A percentile compares a stretch with the other conserved stretches of the same genome.
phyloP scores from a whole-genome alignment of 1,284 basidiomycete genomes.

The Ustilago bromivora region DNA sequence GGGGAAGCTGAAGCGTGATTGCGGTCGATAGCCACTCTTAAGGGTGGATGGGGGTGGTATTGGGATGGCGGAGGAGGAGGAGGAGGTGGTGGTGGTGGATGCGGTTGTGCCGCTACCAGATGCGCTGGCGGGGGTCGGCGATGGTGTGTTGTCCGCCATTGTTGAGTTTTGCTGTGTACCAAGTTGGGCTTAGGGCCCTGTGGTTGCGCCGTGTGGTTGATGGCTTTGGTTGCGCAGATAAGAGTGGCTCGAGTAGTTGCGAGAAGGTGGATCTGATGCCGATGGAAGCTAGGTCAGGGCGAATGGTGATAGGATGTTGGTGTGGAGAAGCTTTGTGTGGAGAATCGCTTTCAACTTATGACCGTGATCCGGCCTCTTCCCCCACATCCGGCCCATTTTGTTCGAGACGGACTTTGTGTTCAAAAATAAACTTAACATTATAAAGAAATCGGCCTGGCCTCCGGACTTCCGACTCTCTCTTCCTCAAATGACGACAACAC shows the following conservation, averaged over 20 bases:
- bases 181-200: too few species aligned
- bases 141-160: conserved; percentile 22
- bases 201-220: too few species aligned
- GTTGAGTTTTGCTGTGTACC: not conserved
- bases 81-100: not conserved
- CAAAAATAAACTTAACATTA: not conserved
- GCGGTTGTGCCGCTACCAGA: not conserved
- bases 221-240: too few species aligned
- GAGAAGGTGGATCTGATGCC: not conserved
- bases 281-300: not conserved
- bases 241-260: not conserved
- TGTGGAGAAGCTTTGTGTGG: conserved; percentile 15
- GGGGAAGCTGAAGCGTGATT: conserved; percentile 39
- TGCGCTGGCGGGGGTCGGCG: not conserved
- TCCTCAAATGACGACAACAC: not conserved
- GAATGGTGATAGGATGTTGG: conserved; percentile 2
- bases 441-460: too few species aligned
- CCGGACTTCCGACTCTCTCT: not conserved
- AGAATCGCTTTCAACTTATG: conserved; percentile 14
- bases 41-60: not conserved
- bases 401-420: not conserved
- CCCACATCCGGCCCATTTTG: conserved; percentile 18
- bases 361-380: conserved; percentile 5
- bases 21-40: conserved; percentile 24
- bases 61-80: not conserved